A percentile compares a stretch with the other conserved stretches of the same genome.
These are phyloP conservation scores for Pueraria montana DNA, from an alignment of 306 rosid species.

Conservation along the genomic window DNA sequence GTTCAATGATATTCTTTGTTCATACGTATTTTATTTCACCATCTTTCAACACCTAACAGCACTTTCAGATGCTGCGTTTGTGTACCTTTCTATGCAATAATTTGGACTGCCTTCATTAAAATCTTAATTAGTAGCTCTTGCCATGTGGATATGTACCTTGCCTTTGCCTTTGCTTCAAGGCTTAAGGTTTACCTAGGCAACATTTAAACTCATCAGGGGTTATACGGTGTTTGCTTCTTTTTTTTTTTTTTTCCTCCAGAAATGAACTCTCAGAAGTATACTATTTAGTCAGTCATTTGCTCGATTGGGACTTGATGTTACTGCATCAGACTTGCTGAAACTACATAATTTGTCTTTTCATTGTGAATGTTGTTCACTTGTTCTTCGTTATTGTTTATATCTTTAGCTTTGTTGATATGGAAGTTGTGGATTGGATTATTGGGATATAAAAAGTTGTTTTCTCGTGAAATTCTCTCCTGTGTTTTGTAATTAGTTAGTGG, in stretches of 20 bases:
- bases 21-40: not conserved
- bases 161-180: not conserved
- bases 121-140: not conserved
- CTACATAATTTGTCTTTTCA: slow-evolving; percentile 17
- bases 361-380: not conserved
- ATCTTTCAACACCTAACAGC: not conserved
- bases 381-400: slow-evolving; percentile 22
- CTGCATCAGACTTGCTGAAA: slow-evolving; percentile 1
- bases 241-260: no score
- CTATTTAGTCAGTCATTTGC: not conserved
- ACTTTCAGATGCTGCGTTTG: not conserved
- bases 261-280: not conserved
- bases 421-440: slow-evolving; percentile 15
- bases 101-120: slow-evolving; percentile 5
- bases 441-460: not conserved
- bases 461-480: not conserved
- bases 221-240: not conserved
- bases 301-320: not conserved
- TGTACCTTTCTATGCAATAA: not conserved
- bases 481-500: slow-evolving; percentile 5
- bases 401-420: not conserved
- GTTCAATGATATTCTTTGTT: not conserved
- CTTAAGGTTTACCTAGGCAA: not conserved
- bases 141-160: slow-evolving; percentile 23
- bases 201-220: not conserved